Conservation (phyloP, 345 rosid species). For the Mallotus nudiflorus region DNA sequence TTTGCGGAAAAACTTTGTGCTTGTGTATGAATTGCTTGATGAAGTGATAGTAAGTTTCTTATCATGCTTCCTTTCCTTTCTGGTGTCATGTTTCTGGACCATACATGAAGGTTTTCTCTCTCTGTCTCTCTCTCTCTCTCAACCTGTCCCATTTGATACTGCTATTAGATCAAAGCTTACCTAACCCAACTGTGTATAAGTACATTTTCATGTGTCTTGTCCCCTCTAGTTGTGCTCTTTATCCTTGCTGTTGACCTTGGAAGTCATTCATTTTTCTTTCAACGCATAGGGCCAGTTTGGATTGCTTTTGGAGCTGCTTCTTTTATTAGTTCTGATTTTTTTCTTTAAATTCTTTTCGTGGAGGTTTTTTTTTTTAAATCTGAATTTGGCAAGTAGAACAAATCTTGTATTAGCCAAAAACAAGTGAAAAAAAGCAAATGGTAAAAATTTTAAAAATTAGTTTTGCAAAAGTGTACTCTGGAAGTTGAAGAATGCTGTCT, state of each 20-base stretch:
- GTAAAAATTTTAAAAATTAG: too few species aligned
- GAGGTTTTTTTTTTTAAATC: too few species aligned
- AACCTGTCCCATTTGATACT: not conserved
- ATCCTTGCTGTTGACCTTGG: not conserved
- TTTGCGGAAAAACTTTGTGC: conserved; percentile 85
- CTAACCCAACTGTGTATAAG: not conserved
- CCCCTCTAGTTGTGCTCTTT: not conserved
- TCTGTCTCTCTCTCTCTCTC: not conserved
- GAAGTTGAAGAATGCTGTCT: not conserved
- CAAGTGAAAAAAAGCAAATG: too few species aligned
- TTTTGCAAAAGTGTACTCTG: too few species aligned
- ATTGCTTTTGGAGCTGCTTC: not conserved
- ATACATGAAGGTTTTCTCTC: not conserved
- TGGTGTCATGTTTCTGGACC: conserved; percentile 2
- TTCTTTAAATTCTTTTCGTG: too few species aligned
- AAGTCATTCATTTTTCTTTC: not conserved
- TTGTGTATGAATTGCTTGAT: conserved; percentile 93
- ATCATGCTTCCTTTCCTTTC: not conserved
- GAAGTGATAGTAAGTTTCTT: conserved; percentile 85
- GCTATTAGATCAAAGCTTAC: not conserved
- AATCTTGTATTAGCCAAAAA: too few species aligned
- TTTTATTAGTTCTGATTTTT: too few species aligned
- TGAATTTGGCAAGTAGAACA: too few species aligned
- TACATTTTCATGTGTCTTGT: not conserved
- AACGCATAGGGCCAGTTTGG: not conserved